Base-by-base conservation (phyloP, 2,329 filamentous ascomycete genomes). In the Cytospora chrysosperma region DNA sequence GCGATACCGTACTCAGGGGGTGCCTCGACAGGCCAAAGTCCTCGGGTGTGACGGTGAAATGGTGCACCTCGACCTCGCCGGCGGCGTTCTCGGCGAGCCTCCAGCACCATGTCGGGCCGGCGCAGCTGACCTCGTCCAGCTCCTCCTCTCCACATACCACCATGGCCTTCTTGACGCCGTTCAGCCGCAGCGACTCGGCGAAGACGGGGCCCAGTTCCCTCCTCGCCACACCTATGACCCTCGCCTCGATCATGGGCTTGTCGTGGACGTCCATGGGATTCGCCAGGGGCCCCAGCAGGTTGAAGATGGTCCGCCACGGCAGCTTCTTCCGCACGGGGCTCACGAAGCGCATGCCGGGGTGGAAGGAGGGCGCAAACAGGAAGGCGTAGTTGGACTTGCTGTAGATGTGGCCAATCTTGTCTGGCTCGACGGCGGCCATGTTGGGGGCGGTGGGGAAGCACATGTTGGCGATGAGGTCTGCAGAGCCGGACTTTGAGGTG, bases 301-400 rank as follows among this genome's bases (percentile, higher is more conserved):
- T 99, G 86, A 99, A 99, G 69, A 99, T 94, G 2, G 95, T 99
- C 70, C 95, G 88, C 83, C 95, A 94, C 64, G 94, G 94, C 26
- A 99, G 85, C 74, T 96, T 90, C 72, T 87, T 91, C 67, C 95
- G 89, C 68, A 97, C 88, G 2, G 89, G 87, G 5, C 93, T 92
- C 47, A 95, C 93, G 75, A 93, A 89, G 74, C 87, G 89, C 89
- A 98, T 97, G 55, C 93, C 94, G 0, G 93, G 92, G 78, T 99
- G 95, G 82, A 97, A 99, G 69, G 95, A 91, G 47, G 95, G 94
- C 0, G 95, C 95, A 73, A 95, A 98, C 32, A 99, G 85, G 78
- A 99, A 99, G 67, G 90, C 90, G 79, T 98, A 99, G 78, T 96
- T 97, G 67, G 89, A 91, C 63, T 82, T 80, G 56, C 85, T 82